Conservation (phyloP, 257 asterid genomes). For the Fraxinus excelsior region DNA sequence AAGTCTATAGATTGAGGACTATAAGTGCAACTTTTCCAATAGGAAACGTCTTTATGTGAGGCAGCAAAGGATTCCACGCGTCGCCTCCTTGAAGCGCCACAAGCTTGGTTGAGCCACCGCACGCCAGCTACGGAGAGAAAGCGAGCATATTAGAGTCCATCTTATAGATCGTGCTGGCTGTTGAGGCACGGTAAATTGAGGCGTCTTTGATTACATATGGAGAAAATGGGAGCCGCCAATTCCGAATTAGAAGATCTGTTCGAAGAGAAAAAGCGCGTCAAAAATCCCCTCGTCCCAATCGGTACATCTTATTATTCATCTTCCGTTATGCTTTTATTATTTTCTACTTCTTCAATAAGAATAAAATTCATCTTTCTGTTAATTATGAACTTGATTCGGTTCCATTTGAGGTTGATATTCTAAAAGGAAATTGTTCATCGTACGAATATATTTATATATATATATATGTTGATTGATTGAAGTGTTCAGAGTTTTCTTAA, state of each 20-base stretch:
- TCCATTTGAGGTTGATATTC: background rate
- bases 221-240: slow-evolving; percentile 66
- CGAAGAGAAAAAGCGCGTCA: slow-evolving; percentile 61
- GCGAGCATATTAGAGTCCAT: background rate
- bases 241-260: slow-evolving; percentile 67
- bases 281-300: slow-evolving; percentile 78
- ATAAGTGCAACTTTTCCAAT: background rate
- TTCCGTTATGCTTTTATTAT: background rate
- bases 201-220: background rate
- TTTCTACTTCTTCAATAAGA: background rate
- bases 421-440: background rate
- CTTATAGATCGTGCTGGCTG: too few species aligned
- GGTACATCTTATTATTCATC: slow-evolving; percentile 41
- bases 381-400: background rate
- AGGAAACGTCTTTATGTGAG: background rate
- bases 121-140: background rate
- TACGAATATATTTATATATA: too few species aligned
- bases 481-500: background rate
- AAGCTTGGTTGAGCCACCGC: background rate
- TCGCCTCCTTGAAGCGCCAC: background rate
- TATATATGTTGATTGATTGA: background rate
- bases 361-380: background rate
- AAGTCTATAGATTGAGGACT: background rate
- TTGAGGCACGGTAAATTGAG: background rate
- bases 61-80: background rate